Percentiles rank a stretch among this genome's conserved stretches.
Evolutionary conservation across 192 early-diverging fungal genomes (phyloP).

Genomic region (Coemansia sp.): DNA sequence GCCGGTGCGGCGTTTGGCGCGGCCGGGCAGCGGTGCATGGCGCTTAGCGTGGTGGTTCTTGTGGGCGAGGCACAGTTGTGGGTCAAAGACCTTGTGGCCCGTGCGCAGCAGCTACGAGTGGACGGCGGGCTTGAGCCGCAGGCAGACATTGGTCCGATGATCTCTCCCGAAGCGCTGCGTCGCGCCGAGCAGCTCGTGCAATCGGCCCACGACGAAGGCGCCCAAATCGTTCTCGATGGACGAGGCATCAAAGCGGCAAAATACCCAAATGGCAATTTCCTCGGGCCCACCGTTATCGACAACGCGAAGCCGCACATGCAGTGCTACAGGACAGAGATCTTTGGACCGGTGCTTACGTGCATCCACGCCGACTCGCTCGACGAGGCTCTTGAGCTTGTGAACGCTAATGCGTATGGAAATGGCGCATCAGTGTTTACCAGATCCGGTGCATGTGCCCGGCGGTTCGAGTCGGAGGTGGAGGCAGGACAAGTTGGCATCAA

Average conservation of each 20-base stretch:
- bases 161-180: slow-evolving; percentile 72
- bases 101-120: slow-evolving; percentile 80
- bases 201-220: slow-evolving; percentile 84
- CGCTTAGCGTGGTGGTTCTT: slow-evolving; percentile 87
- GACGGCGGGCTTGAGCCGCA: slow-evolving; percentile 79
- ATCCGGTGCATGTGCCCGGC: slow-evolving; percentile 81
- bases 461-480: slow-evolving; percentile 86
- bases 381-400: slow-evolving; percentile 87
- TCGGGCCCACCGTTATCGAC: slow-evolving; percentile 89
- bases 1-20: slow-evolving; percentile 95
- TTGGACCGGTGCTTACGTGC: slow-evolving; percentile 89
- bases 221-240: slow-evolving; percentile 82
- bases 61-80: slow-evolving; percentile 83
- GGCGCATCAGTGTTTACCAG: slow-evolving; percentile 88
- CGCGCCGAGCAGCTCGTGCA: slow-evolving; percentile 78
- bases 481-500: slow-evolving; percentile 90
- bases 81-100: slow-evolving; percentile 87
- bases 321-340: slow-evolving; percentile 94
- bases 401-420: slow-evolving; percentile 87
- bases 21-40: slow-evolving; percentile 99
- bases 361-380: slow-evolving; percentile 83
- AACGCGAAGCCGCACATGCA: slow-evolving; percentile 75
- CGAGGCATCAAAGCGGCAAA: slow-evolving; percentile 69
- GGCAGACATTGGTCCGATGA: slow-evolving; percentile 90
- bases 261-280: slow-evolving; percentile 91